These are phyloP conservation scores for Candida silvicultrix DNA, from an alignment of 805 yeast species.

Conservation along the genomic window DNA sequence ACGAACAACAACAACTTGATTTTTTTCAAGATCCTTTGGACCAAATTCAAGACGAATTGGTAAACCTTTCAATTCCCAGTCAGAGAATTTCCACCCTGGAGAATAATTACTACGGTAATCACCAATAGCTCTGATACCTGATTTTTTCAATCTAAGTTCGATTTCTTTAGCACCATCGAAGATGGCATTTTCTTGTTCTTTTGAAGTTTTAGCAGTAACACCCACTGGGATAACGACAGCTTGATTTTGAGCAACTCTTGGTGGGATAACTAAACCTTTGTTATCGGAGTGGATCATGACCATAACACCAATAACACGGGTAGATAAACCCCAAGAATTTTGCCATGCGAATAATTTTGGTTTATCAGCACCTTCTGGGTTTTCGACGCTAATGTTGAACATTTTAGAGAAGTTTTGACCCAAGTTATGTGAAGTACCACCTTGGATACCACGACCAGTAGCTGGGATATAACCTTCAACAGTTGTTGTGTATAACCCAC, in stretches of 20 bases:
- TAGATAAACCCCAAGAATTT: slow-evolving; percentile 98
- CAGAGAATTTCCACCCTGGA: slow-evolving; percentile 98
- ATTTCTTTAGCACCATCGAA: slow-evolving; percentile 63
- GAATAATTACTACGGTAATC: slow-evolving; percentile 94
- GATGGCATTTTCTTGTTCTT: slow-evolving; percentile 66
- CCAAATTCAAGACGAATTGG: slow-evolving; percentile 95
- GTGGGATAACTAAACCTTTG: slow-evolving; percentile 97
- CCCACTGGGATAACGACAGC: slow-evolving; percentile 95
- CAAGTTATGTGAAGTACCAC: slow-evolving; percentile 96
- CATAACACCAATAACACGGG: slow-evolving; percentile 99
- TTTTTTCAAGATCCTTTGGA: slow-evolving; percentile 84
- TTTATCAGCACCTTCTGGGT: slow-evolving; percentile 85
- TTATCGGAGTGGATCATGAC: slow-evolving; percentile 98
- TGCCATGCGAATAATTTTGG: slow-evolving; percentile 89
- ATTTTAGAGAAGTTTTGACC: slow-evolving; percentile 98
- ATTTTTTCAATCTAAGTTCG: slow-evolving; percentile 51
- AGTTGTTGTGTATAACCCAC: slow-evolving; percentile 93
- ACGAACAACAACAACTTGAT: slow-evolving; percentile 83
- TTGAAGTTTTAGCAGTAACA: slow-evolving; percentile 77
- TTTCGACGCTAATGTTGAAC: slow-evolving; percentile 94
- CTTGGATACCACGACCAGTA: slow-evolving; percentile 99
- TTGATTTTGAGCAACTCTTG: slow-evolving; percentile 91
- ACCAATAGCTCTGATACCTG: slow-evolving; percentile 70
- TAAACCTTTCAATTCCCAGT: slow-evolving; percentile 93
- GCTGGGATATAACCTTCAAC: slow-evolving; percentile 96